Percentiles rank a stretch among this genome's conserved stretches.
These are phyloP conservation scores for Hirsutella thompsonii DNA, from an alignment of 2,329 filamentous ascomycete species.

Conservation along the genomic window DNA sequence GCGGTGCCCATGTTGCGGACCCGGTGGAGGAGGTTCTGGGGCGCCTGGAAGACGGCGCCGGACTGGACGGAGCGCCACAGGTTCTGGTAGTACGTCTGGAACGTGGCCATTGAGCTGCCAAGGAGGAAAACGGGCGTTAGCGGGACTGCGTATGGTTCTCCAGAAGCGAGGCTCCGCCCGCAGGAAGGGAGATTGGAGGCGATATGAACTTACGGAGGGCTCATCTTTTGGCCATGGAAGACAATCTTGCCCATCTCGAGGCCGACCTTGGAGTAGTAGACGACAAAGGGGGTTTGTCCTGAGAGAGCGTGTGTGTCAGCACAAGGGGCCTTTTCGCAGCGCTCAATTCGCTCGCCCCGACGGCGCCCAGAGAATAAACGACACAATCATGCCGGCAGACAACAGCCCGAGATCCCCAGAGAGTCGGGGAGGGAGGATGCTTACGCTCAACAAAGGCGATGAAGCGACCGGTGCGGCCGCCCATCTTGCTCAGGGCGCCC, in stretches of 20 bases:
- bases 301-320: slow-evolving; percentile 2
- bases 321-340: no score
- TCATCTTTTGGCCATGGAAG: slow-evolving; percentile 81
- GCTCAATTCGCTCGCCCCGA: no score
- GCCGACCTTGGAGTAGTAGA: slow-evolving; percentile 88
- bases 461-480: slow-evolving; percentile 69
- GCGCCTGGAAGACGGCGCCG: slow-evolving; percentile 42
- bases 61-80: slow-evolving; percentile 58
- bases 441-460: slow-evolving; percentile 78
- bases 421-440: slow-evolving; percentile 23
- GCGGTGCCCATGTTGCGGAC: slow-evolving; percentile 58
- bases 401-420: no score
- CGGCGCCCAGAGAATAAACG: no score
- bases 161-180: no score
- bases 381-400: no score
- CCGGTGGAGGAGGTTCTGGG: slow-evolving; percentile 39
- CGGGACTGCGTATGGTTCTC: no score
- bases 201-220: slow-evolving; percentile 64
- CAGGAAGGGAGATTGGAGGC: slow-evolving; percentile 3
- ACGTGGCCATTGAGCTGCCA: slow-evolving; percentile 62
- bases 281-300: slow-evolving; percentile 75
- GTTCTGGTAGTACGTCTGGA: slow-evolving; percentile 78
- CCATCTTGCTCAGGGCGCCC: slow-evolving; percentile 60
- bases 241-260: slow-evolving; percentile 82
- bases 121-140: no score